These are phyloP conservation scores for Escovopsis sp. DNA, from an alignment of 2,329 filamentous ascomycete genomes.

Conservation along the genomic window DNA sequence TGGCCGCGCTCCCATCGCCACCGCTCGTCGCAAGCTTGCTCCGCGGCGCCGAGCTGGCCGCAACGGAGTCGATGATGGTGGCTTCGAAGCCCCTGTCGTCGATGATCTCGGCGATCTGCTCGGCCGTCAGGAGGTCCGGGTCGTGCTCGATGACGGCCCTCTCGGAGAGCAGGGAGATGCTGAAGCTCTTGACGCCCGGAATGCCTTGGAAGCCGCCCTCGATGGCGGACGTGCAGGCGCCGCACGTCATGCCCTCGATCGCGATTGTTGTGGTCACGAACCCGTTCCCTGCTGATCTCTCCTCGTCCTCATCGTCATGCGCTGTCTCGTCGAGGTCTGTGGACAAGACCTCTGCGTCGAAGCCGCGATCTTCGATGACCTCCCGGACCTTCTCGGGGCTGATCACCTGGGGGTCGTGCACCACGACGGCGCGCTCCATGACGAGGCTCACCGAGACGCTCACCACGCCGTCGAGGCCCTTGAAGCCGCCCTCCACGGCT, in stretches of 20 bases:
- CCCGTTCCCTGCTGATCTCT: conserved; percentile 21
- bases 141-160: conserved; percentile 78
- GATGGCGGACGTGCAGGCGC: conserved; percentile 74
- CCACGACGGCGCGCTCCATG: conserved; percentile 88
- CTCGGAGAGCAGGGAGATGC: conserved; percentile 70
- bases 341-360: conserved; percentile 78
- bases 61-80: conserved; percentile 56
- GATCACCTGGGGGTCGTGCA: conserved; percentile 66
- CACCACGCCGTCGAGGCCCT: conserved; percentile 63
- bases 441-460: conserved; percentile 85
- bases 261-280: conserved; percentile 58
- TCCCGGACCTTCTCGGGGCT: conserved; percentile 63
- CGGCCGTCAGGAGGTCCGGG: conserved; percentile 32
- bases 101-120: conserved; percentile 42
- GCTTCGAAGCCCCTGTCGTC: conserved; percentile 69
- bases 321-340: conserved; percentile 49
- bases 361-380: conserved; percentile 81
- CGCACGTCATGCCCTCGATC: conserved; percentile 81
- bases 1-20: conserved; percentile 15
- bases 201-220: conserved; percentile 67
- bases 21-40: too few relatives aligned
- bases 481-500: conserved; percentile 85
- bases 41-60: conserved; percentile 19
- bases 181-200: conserved; percentile 58
- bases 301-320: conserved; percentile 20